Percentiles rank a stretch among this genome's conserved stretches.
Evolutionary conservation across 169 alveolate species (phyloP).

Genomic region (Eimeria falciformis): DNA sequence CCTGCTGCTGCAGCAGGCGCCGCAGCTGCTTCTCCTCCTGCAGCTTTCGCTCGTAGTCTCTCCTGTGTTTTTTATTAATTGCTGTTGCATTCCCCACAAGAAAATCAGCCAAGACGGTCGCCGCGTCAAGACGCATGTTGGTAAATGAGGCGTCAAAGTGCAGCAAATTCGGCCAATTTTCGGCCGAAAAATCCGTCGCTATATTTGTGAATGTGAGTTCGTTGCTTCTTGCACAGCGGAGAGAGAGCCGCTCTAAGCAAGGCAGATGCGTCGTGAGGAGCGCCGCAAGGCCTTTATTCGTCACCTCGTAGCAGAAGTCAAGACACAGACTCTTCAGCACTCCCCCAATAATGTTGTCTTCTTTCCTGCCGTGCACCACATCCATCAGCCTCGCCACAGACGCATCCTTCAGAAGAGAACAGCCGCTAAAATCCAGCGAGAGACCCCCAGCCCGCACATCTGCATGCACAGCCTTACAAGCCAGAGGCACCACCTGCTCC

Average conservation of each 20-base stretch:
- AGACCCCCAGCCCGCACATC: constrained; percentile 76
- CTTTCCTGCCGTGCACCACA: constrained; percentile 80
- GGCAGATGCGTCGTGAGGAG: constrained; percentile 90
- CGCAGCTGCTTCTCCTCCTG: constrained; percentile 74
- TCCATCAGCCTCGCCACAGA: constrained; percentile 87
- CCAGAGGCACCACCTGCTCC: constrained; percentile 80
- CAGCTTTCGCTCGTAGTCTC: constrained; percentile 63
- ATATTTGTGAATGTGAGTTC: constrained; percentile 88
- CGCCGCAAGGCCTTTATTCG: constrained; percentile 90
- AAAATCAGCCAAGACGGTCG: constrained; percentile 86
- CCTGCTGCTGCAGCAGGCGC: constrained; percentile 64
- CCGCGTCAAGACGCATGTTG: constrained; percentile 88
- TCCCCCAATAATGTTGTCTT: constrained; percentile 82
- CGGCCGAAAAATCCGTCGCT: constrained; percentile 80
- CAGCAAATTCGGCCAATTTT: constrained; percentile 89
- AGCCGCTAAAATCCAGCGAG: constrained; percentile 86
- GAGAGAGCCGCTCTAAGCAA: constrained; percentile 85
- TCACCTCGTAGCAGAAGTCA: constrained; percentile 89
- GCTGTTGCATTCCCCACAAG: constrained; percentile 83
- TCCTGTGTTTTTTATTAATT: constrained; percentile 72
- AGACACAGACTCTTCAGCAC: constrained; percentile 85
- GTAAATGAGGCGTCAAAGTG: constrained; percentile 88
- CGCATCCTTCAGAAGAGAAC: constrained; percentile 87
- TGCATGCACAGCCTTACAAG: constrained; percentile 75
- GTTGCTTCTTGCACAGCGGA: constrained; percentile 89